Conservation (phyloP, 2,329 filamentous ascomycete species). For the Ceratocystis variospora region DNA sequence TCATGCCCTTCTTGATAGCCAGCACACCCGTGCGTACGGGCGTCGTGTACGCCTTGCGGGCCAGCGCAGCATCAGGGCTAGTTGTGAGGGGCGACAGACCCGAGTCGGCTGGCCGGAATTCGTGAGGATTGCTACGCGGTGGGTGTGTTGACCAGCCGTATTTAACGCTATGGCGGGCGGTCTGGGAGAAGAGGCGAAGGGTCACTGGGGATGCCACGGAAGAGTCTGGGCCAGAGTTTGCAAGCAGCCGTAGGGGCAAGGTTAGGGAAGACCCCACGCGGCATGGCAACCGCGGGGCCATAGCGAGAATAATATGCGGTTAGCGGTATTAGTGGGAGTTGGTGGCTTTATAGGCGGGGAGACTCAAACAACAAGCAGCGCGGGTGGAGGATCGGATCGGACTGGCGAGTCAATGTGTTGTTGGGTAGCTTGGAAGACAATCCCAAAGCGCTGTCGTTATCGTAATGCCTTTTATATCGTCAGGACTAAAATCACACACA, state of each 20-base stretch:
- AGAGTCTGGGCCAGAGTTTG: background rate
- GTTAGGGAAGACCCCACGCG: constrained; percentile 11
- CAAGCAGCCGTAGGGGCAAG: constrained; percentile 1
- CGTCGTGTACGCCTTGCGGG: constrained; percentile 44
- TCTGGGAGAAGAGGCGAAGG: constrained; percentile 29
- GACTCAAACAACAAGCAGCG: background rate
- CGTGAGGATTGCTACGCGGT: constrained; percentile 38
- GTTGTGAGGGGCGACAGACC: constrained; percentile 44
- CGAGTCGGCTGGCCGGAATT: constrained; percentile 46
- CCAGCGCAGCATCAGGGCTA: constrained; percentile 47
- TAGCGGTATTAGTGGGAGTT: background rate
- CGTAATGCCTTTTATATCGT: background rate
- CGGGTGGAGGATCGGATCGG: background rate
- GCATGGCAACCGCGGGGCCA: constrained; percentile 16
- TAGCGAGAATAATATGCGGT: background rate
- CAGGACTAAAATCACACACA: background rate
- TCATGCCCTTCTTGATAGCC: constrained; percentile 91
- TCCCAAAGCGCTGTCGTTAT: background rate
- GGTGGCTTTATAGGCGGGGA: background rate
- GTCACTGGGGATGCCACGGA: background rate
- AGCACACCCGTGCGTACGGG: constrained; percentile 66
- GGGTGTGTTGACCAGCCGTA: constrained; percentile 49
- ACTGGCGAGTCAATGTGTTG: background rate
- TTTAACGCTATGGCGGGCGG: constrained; percentile 37
- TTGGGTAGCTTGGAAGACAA: background rate